Evolutionary conservation across 257 asterid genomes (phyloP).

Genomic region (Avicennia marina): DNA sequence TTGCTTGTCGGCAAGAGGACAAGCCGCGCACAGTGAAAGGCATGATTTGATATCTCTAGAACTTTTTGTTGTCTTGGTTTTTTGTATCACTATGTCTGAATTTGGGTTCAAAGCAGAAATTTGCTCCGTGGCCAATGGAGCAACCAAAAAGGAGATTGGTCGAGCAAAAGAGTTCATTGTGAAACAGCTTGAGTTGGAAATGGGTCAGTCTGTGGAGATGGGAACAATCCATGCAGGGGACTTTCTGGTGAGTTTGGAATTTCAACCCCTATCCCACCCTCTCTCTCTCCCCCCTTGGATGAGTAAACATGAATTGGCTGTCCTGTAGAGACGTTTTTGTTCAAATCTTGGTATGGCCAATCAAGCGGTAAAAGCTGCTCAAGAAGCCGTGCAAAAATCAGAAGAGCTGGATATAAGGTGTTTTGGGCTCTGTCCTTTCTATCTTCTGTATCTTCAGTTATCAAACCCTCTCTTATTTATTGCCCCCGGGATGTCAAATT

Average conservation of each 20-base stretch:
- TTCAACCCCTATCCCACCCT: neutral
- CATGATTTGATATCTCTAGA: too few species aligned
- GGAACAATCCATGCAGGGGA: slow-evolving; percentile 76
- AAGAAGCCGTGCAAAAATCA: slow-evolving; percentile 64
- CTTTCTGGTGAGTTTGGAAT: slow-evolving; percentile 46
- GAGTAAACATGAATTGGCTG: too few species aligned
- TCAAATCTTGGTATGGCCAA: slow-evolving; percentile 75
- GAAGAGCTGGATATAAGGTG: slow-evolving; percentile 77
- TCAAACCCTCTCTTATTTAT: neutral
- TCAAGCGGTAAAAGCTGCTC: slow-evolving; percentile 74
- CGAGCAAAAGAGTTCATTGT: slow-evolving; percentile 69
- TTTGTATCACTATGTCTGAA: too few species aligned
- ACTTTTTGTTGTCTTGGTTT: too few species aligned
- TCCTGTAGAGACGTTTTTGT: slow-evolving; percentile 56
- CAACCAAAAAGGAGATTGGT: slow-evolving; percentile 78
- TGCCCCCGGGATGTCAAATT: too few species aligned
- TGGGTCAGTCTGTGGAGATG: slow-evolving; percentile 64
- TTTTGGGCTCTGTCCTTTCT: too few species aligned
- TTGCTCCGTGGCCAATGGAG: slow-evolving; percentile 73
- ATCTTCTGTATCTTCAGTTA: neutral
- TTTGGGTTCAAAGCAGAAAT: slow-evolving; percentile 44
- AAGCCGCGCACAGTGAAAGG: slow-evolving; percentile 84
- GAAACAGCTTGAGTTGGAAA: slow-evolving; percentile 72
- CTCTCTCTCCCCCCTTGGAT: too few species aligned
- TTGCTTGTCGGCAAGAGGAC: slow-evolving; percentile 76